Base-by-base conservation (phyloP, 805 yeast genomes). In the Sugiyamaella boreocaroliniensis region DNA sequence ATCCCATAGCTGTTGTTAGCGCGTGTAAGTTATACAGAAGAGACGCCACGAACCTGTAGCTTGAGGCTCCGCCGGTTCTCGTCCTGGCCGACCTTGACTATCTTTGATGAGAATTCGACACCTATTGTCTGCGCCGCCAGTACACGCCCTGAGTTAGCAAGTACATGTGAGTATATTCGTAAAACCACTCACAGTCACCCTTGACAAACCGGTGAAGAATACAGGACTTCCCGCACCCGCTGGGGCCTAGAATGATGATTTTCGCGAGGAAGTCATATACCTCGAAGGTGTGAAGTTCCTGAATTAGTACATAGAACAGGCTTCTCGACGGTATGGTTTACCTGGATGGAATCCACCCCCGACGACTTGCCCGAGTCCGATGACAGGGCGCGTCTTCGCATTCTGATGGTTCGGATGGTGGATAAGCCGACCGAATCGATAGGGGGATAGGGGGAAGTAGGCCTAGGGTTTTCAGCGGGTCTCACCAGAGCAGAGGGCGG, bases 1-100 rank as follows among this genome's bases (percentile, higher is more conserved):
- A 69, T 89, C 97, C 97, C 97, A 89, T 61, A 89, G 85, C 71
- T 54, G 51, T 15, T 20, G 41, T 20, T 51, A 45, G 40, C 6
- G 26, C 26, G 26, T 22, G 26, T 6, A 47, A 11, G 37, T 47
- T 19, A 19, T 45, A 11, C 26, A 37, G 7, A 19, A 32, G 29
- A 43, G 14, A 11, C 26, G 34, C 15, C n/a, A 16, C 12, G 37
- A 11, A 48, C 48, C 47, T 89, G 95, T 3, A 95, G 92, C 69
- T 87, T 88, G 61, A 87, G 37, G 52, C 40, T 32, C 4, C 37
- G 37, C 11, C 37, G 37, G 37, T 32, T 32, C 37, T 32, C 37
- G 40, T 48, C 48, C 22, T 64, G 64, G 29, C 73, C 72, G 10
- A 70, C 65, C 34, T 58, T 62, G 22, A 70, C 63, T 8, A 70